phyloP scores from a whole-genome alignment of 1,284 basidiomycete genomes.

The Puccinia novopanici region DNA sequence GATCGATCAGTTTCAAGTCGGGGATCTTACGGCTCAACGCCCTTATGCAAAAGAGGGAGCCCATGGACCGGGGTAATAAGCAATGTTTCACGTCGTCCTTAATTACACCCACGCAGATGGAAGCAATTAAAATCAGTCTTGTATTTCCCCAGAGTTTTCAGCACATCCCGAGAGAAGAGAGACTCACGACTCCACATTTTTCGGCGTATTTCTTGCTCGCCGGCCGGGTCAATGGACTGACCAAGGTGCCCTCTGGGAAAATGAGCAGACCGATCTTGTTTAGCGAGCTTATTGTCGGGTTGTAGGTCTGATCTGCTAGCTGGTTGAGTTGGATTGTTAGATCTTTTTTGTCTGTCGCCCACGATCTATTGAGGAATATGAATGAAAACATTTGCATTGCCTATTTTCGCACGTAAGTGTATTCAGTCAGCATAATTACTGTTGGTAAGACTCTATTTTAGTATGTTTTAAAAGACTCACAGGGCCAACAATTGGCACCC shows the following conservation, averaged over 20 bases:
- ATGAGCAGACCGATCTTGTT: constrained; percentile 77
- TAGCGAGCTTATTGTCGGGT: constrained; percentile 61
- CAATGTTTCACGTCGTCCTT: constrained; percentile 77
- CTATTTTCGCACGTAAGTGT: constrained; percentile 60
- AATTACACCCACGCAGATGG: constrained; percentile 40
- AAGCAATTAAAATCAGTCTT: background rate
- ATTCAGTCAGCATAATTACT: background rate
- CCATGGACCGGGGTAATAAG: constrained; percentile 86
- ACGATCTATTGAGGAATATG: constrained; percentile 81
- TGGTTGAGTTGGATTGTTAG: constrained; percentile 67
- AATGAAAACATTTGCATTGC: constrained; percentile 90
- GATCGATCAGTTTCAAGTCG: constrained; percentile 77
- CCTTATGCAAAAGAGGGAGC: constrained; percentile 79
- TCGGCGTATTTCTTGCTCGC: constrained; percentile 80
- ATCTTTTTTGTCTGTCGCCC: constrained; percentile 75
- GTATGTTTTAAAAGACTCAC: constrained; percentile 62
- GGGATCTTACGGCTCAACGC: constrained; percentile 76
- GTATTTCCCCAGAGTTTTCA: background rate
- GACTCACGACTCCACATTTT: constrained; percentile 74
- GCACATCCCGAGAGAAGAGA: constrained; percentile 12
- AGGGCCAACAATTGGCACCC: constrained; percentile 84
- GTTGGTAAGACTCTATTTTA: background rate
- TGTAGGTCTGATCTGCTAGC: constrained; percentile 60
- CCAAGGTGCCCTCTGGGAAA: constrained; percentile 90
- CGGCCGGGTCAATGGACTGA: constrained; percentile 77